phyloP scores from a whole-genome alignment of 495 filamentous ascomycete species.

The Hypoxylon fragiforme region DNA sequence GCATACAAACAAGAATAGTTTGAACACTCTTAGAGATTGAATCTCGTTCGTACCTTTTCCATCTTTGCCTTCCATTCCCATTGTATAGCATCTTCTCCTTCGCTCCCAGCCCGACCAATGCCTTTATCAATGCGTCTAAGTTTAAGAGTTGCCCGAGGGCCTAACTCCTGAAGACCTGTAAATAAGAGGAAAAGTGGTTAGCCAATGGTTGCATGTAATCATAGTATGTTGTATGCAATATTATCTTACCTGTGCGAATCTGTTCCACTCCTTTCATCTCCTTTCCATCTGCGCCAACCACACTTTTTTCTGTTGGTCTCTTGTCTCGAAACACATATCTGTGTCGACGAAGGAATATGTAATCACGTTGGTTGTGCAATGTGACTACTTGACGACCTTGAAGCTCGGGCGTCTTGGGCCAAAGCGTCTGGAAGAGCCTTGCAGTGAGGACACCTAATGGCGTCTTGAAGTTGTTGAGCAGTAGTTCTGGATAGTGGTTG shows the following conservation, averaged over 20 bases:
- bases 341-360: slow-evolving; percentile 88
- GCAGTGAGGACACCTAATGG: slow-evolving; percentile 89
- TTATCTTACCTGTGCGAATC: slow-evolving; percentile 72
- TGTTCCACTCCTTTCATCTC: slow-evolving; percentile 78
- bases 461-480: slow-evolving; percentile 94
- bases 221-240: too few relatives aligned
- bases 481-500: slow-evolving; percentile 87
- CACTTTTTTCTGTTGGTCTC: slow-evolving; percentile 78
- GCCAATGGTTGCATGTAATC: background rate
- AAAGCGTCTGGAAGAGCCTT: slow-evolving; percentile 79
- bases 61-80: slow-evolving; percentile 94
- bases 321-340: slow-evolving; percentile 92
- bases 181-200: background rate
- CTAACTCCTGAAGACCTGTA: slow-evolving; percentile 37
- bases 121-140: slow-evolving; percentile 89
- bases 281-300: slow-evolving; percentile 85
- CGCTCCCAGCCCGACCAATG: slow-evolving; percentile 78
- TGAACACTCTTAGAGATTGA: slow-evolving; percentile 66
- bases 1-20: background rate
- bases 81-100: slow-evolving; percentile 63
- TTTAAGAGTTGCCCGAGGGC: slow-evolving; percentile 38
- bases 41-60: slow-evolving; percentile 92
- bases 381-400: slow-evolving; percentile 82
- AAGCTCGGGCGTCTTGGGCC: slow-evolving; percentile 81
- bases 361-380: slow-evolving; percentile 93